phyloP scores from a whole-genome alignment of 1,139 yeast genomes.

The Yarrowia galli region DNA sequence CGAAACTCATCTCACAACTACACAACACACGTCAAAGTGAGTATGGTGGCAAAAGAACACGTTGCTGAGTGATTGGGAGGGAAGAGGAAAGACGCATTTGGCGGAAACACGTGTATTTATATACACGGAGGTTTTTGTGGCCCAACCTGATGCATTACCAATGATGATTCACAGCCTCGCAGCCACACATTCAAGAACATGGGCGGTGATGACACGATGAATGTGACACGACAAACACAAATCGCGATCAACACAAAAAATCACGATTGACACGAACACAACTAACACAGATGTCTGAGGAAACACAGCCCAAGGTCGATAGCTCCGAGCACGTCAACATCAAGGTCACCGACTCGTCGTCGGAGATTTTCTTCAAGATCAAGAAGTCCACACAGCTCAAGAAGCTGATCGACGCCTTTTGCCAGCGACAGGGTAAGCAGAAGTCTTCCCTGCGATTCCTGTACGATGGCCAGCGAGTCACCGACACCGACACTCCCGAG shows the following conservation, averaged over 20 bases:
- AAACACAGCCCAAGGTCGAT: slow-evolving; percentile 51
- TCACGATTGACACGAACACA: not conserved
- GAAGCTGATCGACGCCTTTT: slow-evolving; percentile 97
- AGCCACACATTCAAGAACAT: not conserved
- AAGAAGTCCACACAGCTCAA: slow-evolving; percentile 90
- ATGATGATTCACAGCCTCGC: not conserved
- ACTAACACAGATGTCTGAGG: slow-evolving; percentile 39
- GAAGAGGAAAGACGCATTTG: not conserved
- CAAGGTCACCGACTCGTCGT: slow-evolving; percentile 90
- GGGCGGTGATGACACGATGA: not conserved
- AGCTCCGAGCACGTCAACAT: slow-evolving; percentile 72
- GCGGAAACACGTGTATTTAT: not conserved
- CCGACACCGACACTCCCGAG: slow-evolving; percentile 90
- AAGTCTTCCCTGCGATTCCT: slow-evolving; percentile 83
- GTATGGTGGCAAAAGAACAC: slow-evolving; percentile 8
- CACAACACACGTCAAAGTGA: slow-evolving; percentile 23
- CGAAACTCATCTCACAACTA: slow-evolving; percentile 2
- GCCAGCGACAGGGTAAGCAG: slow-evolving; percentile 95
- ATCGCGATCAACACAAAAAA: no score
- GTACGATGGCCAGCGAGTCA: slow-evolving; percentile 91
- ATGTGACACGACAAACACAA: not conserved
- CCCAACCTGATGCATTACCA: no score
- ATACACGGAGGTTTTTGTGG: not conserved
- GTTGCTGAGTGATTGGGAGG: not conserved
- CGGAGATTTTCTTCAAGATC: slow-evolving; percentile 95